Conservation (phyloP, 768 basidiomycete genomes). For the Ramaria sp. region DNA sequence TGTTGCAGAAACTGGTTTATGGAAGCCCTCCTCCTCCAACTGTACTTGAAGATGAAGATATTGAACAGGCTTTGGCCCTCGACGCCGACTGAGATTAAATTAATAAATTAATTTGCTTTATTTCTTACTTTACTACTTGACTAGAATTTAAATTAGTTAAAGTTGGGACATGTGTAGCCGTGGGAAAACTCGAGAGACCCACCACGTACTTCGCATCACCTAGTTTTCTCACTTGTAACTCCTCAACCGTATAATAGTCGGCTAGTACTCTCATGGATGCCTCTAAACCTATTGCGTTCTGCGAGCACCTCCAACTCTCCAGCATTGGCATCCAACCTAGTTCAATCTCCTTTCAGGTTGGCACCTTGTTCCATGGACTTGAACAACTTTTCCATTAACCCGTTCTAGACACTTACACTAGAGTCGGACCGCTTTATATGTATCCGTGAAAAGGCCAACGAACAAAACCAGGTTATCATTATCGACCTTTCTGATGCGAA, state of each 20-base stretch:
- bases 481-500: constrained; percentile 96
- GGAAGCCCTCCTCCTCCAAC: constrained; percentile 55
- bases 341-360: constrained; percentile 93
- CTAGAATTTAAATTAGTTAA: background rate
- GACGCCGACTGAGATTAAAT: constrained; percentile 39
- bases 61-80: constrained; percentile 65
- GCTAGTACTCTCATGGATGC: constrained; percentile 8
- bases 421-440: constrained; percentile 99
- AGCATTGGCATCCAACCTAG: constrained; percentile 93
- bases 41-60: constrained; percentile 41
- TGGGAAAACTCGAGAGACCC: background rate
- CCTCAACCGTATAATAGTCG: background rate
- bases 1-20: constrained; percentile 63
- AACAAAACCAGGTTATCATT: constrained; percentile 97
- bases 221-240: background rate
- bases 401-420: constrained; percentile 70
- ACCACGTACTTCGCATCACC: background rate
- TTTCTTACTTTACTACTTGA: no score
- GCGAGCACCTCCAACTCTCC: constrained; percentile 89
- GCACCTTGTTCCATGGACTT: constrained; percentile 20
- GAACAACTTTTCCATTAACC: background rate
- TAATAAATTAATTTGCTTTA: constrained; percentile 13
- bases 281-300: constrained; percentile 73
- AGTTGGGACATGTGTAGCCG: background rate
- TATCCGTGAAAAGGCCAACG: constrained; percentile 89